Conservation (phyloP, 768 basidiomycete species). For the Phaffia australis region DNA sequence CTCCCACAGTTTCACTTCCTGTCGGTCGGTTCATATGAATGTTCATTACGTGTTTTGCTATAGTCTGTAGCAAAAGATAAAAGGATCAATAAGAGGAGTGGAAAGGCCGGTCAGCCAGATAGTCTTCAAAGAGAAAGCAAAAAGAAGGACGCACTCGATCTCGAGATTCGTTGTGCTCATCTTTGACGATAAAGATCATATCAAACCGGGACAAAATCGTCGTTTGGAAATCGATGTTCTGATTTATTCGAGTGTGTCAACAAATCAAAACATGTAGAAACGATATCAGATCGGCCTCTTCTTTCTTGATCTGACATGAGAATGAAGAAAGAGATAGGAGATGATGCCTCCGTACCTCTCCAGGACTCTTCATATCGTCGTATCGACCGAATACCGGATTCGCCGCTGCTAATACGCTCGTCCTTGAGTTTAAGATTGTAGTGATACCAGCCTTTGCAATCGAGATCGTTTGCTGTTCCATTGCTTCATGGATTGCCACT, state of each 20-base stretch:
- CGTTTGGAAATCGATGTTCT: slow-evolving; percentile 96
- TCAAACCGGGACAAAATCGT: slow-evolving; percentile 97
- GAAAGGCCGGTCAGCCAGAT: not conserved
- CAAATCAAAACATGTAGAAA: not conserved
- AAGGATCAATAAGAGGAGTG: slow-evolving; percentile 3
- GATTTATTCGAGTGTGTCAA: not conserved
- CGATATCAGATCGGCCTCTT: not conserved
- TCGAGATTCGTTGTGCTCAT: slow-evolving; percentile 88
- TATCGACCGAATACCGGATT: slow-evolving; percentile 98
- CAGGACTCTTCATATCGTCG: slow-evolving; percentile 89
- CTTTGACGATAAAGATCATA: slow-evolving; percentile 99
- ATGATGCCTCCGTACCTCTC: slow-evolving; percentile 51
- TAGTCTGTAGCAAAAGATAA: slow-evolving; percentile 50
- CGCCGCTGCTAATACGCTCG: slow-evolving; percentile 90
- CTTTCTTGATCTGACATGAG: not conserved
- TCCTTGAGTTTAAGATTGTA: slow-evolving; percentile 88
- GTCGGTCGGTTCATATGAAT: slow-evolving; percentile 93
- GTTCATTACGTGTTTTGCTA: slow-evolving; percentile 96
- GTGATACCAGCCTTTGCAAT: slow-evolving; percentile 99
- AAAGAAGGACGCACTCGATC: slow-evolving; percentile 55
- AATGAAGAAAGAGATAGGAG: not conserved
- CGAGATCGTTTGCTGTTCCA: slow-evolving; percentile 99
- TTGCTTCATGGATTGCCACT: slow-evolving; percentile 97
- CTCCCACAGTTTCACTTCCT: slow-evolving; percentile 59
- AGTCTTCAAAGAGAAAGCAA: not conserved